Evolutionary conservation across 495 filamentous ascomycete genomes (phyloP), one percentile per base, ranked within the genome.

Genomic region (Terfezia boudieri): DNA sequence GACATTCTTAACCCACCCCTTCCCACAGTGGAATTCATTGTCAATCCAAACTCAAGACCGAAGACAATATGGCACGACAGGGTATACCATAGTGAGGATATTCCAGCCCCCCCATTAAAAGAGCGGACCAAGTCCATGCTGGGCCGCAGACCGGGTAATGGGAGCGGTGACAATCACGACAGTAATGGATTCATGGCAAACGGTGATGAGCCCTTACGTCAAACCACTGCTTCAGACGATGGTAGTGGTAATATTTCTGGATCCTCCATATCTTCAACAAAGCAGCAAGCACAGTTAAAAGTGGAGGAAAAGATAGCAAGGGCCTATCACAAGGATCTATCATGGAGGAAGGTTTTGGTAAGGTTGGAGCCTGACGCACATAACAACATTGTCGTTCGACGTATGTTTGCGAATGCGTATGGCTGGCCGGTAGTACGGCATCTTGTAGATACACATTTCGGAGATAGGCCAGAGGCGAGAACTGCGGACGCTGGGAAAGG

Each of bases 291-390:
- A 69, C 52, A 71, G 75, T 48, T 98, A 75, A 83, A 80, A 58
- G 84, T 95, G 8, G 90, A 98, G 65, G 90, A 98, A 64, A 96
- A 95, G 65, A 98, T 98, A 54, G 89, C 90, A 1, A 76, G 90
- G 50, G 90, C 87, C 43, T 98, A 96, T 66, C 90, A 98, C 64
- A 75, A 77, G 8, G 83, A 82, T 58, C 69, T 98, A 17, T 82
- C 82, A 5, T 98, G 90, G 90, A 82, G 90, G 10, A 98, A 98
- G 65, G 90, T 96, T 3, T 77, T 98, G 9, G 90, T 96, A 20
- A 78, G 88, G 48, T 73, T 98, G 9, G 90, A 98, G 64, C 90
- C 90, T 1, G 90, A 98, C 71, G 90, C 90, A 2, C 90, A 98
- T 67, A 98, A 98, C 67, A 98, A 98, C 65, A 89, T 98, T 55